A percentile compares a stretch with the other conserved stretches of the same genome.
phyloP scores from a whole-genome alignment of 345 rosid genomes.

The Atalantia buxifolia region DNA sequence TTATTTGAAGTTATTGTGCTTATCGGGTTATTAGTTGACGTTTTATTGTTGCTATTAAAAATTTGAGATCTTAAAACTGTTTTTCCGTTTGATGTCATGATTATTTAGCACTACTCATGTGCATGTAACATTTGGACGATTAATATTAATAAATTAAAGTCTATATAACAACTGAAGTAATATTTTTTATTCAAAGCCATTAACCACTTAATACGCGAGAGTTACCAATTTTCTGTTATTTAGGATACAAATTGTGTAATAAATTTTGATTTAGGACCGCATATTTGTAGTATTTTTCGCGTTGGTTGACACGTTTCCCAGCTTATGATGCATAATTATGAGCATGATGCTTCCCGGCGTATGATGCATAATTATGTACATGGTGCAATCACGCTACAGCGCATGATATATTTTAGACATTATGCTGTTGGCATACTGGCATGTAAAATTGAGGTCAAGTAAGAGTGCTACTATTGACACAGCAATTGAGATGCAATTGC shows the following conservation, averaged over 20 bases:
- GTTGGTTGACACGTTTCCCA: background rate
- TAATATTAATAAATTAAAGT: too few species aligned
- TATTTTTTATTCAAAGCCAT: too few species aligned
- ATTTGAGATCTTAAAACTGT: background rate
- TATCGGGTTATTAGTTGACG: background rate
- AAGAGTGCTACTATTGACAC: background rate
- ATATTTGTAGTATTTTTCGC: too few species aligned
- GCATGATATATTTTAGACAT: background rate
- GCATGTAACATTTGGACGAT: too few species aligned
- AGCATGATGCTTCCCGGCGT: background rate
- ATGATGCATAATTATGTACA: background rate
- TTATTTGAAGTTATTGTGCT: background rate
- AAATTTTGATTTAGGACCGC: too few species aligned
- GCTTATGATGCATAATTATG: background rate
- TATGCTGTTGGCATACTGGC: background rate
- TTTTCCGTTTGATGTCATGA: too few species aligned
- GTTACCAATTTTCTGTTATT: too few species aligned
- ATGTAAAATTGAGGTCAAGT: background rate
- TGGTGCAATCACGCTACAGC: background rate
- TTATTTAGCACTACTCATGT: too few species aligned
- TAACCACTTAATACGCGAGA: too few species aligned
- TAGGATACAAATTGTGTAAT: too few species aligned
- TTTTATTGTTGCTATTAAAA: too few species aligned
- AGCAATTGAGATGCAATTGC: background rate
- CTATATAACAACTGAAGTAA: too few species aligned